These are phyloP conservation scores for Dissophora globulifera DNA, from an alignment of 192 early-diverging fungal species.

Conservation along the genomic window DNA sequence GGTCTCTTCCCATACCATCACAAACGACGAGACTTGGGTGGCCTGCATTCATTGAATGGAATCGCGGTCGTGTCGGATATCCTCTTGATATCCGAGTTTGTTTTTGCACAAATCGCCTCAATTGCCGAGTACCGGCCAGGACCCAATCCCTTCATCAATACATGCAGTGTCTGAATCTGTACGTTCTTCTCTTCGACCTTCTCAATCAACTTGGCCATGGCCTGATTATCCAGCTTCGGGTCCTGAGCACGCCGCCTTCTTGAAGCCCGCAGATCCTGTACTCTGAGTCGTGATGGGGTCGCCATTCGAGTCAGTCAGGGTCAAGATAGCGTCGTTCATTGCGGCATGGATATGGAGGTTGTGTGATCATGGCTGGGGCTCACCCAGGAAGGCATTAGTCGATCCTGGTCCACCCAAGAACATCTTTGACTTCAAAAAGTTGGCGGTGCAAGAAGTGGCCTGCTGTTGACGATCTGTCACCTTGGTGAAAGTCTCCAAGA, in stretches of 20 bases:
- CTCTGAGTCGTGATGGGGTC: constrained; percentile 77
- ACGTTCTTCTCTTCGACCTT: constrained; percentile 75
- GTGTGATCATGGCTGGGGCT: constrained; percentile 42
- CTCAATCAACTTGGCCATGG: constrained; percentile 78
- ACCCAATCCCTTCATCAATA: constrained; percentile 91
- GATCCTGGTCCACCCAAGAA: not conserved
- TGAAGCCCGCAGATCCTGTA: constrained; percentile 86
- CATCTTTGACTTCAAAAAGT: constrained; percentile 13
- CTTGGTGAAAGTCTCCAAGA: constrained; percentile 40
- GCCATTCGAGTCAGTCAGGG: constrained; percentile 79
- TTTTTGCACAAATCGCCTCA: constrained; percentile 80
- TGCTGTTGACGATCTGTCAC: constrained; percentile 37
- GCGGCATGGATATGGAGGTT: constrained; percentile 66
- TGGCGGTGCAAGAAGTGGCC: not conserved
- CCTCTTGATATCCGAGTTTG: constrained; percentile 77
- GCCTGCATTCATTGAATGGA: constrained; percentile 90
- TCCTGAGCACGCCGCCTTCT: constrained; percentile 87
- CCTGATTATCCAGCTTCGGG: constrained; percentile 94
- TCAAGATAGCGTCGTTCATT: constrained; percentile 91
- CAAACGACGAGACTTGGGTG: constrained; percentile 88
- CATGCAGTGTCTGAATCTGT: constrained; percentile 70
- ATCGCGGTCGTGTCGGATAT: constrained; percentile 92
- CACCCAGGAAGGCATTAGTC: constrained; percentile 15
- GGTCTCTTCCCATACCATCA: constrained; percentile 51
- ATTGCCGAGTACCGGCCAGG: constrained; percentile 91